Conservation (phyloP, 768 basidiomycete genomes). For the Boletus pseudo-olivaceus region DNA sequence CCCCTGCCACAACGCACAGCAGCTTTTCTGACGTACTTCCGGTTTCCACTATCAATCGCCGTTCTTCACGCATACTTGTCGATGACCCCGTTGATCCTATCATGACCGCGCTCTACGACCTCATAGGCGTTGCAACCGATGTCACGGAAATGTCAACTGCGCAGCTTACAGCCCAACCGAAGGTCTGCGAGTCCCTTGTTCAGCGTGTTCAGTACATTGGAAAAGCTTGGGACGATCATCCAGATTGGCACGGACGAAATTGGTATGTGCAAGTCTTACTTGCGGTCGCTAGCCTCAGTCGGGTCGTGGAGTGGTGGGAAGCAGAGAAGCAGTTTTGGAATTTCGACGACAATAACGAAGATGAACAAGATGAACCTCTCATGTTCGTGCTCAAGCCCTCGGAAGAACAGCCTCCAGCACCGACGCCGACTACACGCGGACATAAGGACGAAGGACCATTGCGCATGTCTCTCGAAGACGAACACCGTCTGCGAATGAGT, state of each 20-base stretch:
- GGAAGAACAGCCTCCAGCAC: constrained; percentile 49
- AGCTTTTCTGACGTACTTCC: constrained; percentile 58
- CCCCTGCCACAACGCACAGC: constrained; percentile 59
- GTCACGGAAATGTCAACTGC: constrained; percentile 85
- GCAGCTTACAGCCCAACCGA: constrained; percentile 82
- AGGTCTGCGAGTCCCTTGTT: constrained; percentile 81
- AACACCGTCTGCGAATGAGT: constrained; percentile 43
- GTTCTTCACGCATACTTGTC: constrained; percentile 77
- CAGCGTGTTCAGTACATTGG: constrained; percentile 90
- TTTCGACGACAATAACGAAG: constrained; percentile 88
- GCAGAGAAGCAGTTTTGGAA: constrained; percentile 99
- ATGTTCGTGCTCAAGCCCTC: constrained; percentile 91
- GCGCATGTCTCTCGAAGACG: constrained; percentile 35
- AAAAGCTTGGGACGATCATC: constrained; percentile 95
- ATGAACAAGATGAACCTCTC: constrained; percentile 87
- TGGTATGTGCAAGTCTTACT: constrained; percentile 98
- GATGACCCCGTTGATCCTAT: constrained; percentile 88
- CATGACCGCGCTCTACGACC: constrained; percentile 84
- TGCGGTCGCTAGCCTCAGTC: constrained; percentile 91
- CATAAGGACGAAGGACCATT: constrained; percentile 34
- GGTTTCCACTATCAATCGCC: constrained; percentile 53
- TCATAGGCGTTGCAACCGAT: constrained; percentile 92
- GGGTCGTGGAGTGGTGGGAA: constrained; percentile 99
- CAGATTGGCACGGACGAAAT: constrained; percentile 94
- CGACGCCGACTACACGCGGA: constrained; percentile 37